These are phyloP conservation scores for Avena eriantha DNA, from an alignment of 176 grass and related monocot genomes.

Conservation along the genomic window DNA sequence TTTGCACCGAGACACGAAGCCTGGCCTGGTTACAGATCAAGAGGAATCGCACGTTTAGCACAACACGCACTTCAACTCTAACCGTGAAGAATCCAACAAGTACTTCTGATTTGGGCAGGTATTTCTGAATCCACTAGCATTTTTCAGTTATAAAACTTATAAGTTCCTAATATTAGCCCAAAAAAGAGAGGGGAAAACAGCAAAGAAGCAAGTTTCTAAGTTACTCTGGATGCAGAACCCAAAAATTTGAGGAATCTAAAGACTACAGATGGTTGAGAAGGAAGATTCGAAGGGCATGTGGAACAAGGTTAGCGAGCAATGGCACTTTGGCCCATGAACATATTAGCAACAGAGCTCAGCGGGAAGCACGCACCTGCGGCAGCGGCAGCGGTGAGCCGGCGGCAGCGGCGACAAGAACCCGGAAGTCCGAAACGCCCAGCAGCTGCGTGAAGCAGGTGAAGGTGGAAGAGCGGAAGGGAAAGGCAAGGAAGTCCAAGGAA, in stretches of 20 bases:
- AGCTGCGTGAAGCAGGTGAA: not conserved
- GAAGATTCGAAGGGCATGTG: not conserved
- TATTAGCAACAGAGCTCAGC: not conserved
- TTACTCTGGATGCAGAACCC: not conserved
- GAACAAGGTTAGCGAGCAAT: not conserved
- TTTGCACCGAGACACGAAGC: not conserved
- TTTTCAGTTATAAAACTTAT: not conserved
- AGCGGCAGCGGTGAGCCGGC: not conserved
- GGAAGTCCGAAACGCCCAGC: not conserved
- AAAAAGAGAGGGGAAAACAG: not conserved
- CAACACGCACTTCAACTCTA: not conserved
- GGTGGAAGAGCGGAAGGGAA: not conserved
- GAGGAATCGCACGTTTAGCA: not conserved
- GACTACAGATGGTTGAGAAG: not conserved
- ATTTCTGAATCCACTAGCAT: not conserved
- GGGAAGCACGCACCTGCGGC: not conserved
- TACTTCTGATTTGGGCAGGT: not conserved
- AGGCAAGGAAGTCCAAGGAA: constrained; percentile 33
- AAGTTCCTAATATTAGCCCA: not conserved
- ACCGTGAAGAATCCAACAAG: not conserved
- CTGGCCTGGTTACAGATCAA: constrained; percentile 19
- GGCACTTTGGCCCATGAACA: not conserved
- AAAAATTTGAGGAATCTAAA: not conserved
- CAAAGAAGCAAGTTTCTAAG: not conserved
- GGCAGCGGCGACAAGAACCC: not conserved